Base-by-base conservation (phyloP, 2,329 filamentous ascomycete genomes). In the Cytospora schulzeri region DNA sequence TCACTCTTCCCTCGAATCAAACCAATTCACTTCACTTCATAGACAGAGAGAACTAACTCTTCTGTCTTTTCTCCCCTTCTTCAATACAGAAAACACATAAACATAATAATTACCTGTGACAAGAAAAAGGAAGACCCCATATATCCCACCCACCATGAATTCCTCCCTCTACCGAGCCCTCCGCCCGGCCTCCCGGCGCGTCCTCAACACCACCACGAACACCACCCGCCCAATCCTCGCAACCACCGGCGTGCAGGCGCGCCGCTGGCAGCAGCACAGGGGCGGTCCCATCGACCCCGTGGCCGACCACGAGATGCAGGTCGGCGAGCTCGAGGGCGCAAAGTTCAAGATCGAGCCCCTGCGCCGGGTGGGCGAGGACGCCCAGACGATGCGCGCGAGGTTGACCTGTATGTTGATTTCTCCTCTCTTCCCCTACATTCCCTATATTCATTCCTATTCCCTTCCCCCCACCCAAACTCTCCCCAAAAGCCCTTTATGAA, bases 301-400 rank as follows among this genome's bases (percentile, higher is more conserved):
- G 66, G 65, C 70, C 22, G 57, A 70, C 52, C 64, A 45, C 65
- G 92, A 97, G 70, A 84, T 96, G 66, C 88, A 82, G 53, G 91
- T 95, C 71, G 93, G 92, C 73, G 92, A 97, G 82, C 87, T 97
- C 73, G 88, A 96, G 75, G 92, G 92, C 69, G 91, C 89, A 68
- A 85, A 86, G 65, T 97, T 98, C 80, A 91, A 87, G 76, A 88
- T 98, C 72, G 92, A 96, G 82, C 95, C 95, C n/a, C 78, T 98
- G 70, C 87, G 91, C 67, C 86, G 95, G 58, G 85, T 85, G 11
- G 93, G 93, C 72, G 95, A 99, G 78, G 91, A 95, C 79, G 80
- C 85, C 55, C 84, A 86, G 70, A 99, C 94, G 41, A 97, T 91
- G 87, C 88, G 94, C 71, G 93, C 95, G 50, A 88, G 95, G 69